A percentile compares a stretch with the other conserved stretches of the same genome.
phyloP scores from a whole-genome alignment of 1,284 basidiomycete species.

The Polyporus tsugae region DNA sequence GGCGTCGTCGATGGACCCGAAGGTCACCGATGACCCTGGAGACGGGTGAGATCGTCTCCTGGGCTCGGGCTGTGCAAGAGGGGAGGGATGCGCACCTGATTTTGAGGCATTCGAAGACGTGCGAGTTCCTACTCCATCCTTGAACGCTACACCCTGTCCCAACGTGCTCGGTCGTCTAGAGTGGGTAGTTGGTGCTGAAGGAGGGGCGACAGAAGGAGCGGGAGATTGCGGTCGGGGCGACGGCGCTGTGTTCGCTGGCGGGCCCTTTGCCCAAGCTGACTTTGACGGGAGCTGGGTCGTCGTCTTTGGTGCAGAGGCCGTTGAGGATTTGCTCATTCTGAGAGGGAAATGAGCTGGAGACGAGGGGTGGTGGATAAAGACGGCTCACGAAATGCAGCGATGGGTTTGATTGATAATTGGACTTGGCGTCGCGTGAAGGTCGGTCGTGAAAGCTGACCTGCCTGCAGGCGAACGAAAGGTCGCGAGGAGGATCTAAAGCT shows the following conservation, averaged over 20 bases:
- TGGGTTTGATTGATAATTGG: slow-evolving; percentile 50
- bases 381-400: slow-evolving; percentile 60
- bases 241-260: slow-evolving; percentile 67
- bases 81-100: slow-evolving; percentile 55
- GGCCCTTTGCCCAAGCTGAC: slow-evolving; percentile 87
- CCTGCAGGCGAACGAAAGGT: slow-evolving; percentile 81
- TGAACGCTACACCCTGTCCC: slow-evolving; percentile 72
- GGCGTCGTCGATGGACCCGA: slow-evolving; percentile 85
- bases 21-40: slow-evolving; percentile 72
- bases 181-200: slow-evolving; percentile 61
- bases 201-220: slow-evolving; percentile 57
- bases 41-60: slow-evolving; percentile 25
- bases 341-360: slow-evolving; percentile 20
- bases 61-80: slow-evolving; percentile 1
- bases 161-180: slow-evolving; percentile 77
- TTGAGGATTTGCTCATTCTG: slow-evolving; percentile 89
- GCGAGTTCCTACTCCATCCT: slow-evolving; percentile 67
- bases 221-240: slow-evolving; percentile 81
- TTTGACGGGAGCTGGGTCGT: slow-evolving; percentile 70
- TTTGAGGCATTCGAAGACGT: slow-evolving; percentile 55
- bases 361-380: slow-evolving; percentile 35
- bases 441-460: slow-evolving; percentile 88
- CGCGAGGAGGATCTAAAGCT: slow-evolving; percentile 43
- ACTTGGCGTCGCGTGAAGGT: slow-evolving; percentile 64
- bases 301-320: slow-evolving; percentile 74